Evolutionary conservation across 306 rosid species (phyloP), one percentile per base, ranked within the genome.

Genomic region (Albizia julibrissin): DNA sequence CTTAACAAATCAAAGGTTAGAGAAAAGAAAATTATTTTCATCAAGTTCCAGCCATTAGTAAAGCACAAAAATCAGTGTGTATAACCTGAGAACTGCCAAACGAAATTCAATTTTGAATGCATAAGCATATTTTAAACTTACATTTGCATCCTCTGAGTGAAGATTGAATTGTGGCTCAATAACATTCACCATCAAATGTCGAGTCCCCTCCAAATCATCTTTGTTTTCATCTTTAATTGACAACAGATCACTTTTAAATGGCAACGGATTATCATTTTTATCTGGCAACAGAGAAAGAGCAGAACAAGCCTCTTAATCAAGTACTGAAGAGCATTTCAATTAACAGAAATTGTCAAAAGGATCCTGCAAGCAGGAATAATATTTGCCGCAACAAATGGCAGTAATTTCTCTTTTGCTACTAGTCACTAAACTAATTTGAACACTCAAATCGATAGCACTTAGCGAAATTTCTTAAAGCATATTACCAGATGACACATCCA

Each of bases 81-180:
- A 42, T 42, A 37, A 26, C 40, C 43, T 40, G 69, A 66, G 50
- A 40, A 46, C 21, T 40, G 27, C 61, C 56, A 70, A 27, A 37
- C 10, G 6, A 70, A 42, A 69, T 40, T 69, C 54, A 88, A 64
- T 26, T 8, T 66, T 50, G 74, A 81, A 85, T 72, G 76, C 76
- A 71, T 39, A 80, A 59, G n/a, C 75, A 75, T 8, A 50, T 64
- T 65, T 69, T 67, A 22, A 86, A 80, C 98, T 94, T 91, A 94
- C 99, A 83, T 91, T 90, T 74, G 98, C 99, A 65, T 88, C 98
- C 87, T 93, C 94, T 16, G 99, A 92, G 86, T 96, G 98, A 80
- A 96, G 97, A 92, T 96, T 96, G 87, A 96, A 96, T 54, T 96
- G 99, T 67, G 99, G 99, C 90, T 86, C 97, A 88, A 92, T 84